Evolutionary conservation across 768 basidiomycete genomes (phyloP).

Genomic region (Cyclocybe cylindracea): DNA sequence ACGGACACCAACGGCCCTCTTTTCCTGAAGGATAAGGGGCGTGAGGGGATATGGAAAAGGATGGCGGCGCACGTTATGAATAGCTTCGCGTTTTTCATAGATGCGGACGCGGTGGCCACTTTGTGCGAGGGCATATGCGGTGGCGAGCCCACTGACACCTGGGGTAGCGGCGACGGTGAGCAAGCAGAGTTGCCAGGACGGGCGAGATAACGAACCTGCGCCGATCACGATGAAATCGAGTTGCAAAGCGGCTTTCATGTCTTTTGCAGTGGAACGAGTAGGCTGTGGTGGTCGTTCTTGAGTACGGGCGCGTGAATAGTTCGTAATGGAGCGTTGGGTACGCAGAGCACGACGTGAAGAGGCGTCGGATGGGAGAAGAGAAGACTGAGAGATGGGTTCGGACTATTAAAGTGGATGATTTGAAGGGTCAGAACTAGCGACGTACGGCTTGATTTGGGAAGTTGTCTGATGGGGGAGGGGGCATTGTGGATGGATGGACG

Average conservation of each 20-base stretch:
- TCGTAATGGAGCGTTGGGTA: neutral
- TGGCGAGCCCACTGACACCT: constrained; percentile 51
- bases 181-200: neutral
- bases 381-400: neutral
- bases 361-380: no score
- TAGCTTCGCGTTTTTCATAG: constrained; percentile 37
- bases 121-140: constrained; percentile 47
- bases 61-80: constrained; percentile 29
- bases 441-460: no score
- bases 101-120: constrained; percentile 53
- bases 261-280: constrained; percentile 7
- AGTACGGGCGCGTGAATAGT: neutral
- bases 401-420: neutral
- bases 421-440: neutral
- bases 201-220: constrained; percentile 32
- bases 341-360: no score
- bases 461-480: no score
- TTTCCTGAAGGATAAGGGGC: neutral
- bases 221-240: constrained; percentile 50
- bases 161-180: neutral
- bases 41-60: neutral
- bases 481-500: no score
- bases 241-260: constrained; percentile 24
- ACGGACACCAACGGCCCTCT: constrained; percentile 42
- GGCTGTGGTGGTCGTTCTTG: neutral